Conservation (phyloP, 2,329 filamentous ascomycete species). For the Didymellaceae sp. region DNA sequence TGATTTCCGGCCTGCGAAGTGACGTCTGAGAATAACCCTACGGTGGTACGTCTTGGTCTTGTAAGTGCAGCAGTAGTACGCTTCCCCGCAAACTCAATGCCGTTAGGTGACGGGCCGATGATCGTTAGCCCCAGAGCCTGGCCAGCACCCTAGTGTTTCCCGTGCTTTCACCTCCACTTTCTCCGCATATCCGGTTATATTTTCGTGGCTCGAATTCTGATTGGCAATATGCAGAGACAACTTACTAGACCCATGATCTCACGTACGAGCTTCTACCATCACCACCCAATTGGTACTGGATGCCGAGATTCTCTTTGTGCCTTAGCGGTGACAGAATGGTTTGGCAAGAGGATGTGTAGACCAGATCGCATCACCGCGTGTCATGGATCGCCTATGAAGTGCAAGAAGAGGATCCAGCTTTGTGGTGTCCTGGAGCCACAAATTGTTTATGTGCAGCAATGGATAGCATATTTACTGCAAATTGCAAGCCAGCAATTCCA, state of each 20-base stretch:
- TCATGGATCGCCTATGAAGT: neutral
- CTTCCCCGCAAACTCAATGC: conserved; percentile 41
- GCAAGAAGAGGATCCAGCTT: neutral
- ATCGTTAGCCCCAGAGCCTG: conserved; percentile 27
- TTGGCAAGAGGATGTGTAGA: conserved; percentile 5
- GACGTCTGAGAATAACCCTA: conserved; percentile 31
- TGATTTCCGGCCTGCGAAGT: conserved; percentile 13
- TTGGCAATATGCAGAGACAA: conserved; percentile 2
- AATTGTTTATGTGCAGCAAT: neutral
- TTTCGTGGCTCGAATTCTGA: conserved; percentile 1
- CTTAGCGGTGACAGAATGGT: conserved; percentile 3
- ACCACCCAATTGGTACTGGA: conserved; percentile 13
- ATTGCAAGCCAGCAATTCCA: neutral
- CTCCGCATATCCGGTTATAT: conserved; percentile 33
- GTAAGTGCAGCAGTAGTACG: conserved; percentile 21
- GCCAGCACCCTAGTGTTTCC: conserved; percentile 28
- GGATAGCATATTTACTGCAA: neutral
- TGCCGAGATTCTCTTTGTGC: conserved; percentile 13
- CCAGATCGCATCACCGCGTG: neutral
- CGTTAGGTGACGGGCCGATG: conserved; percentile 29
- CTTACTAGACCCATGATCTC: neutral
- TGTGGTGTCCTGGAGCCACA: neutral
- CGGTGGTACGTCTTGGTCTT: conserved; percentile 1
- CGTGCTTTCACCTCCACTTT: conserved; percentile 31
- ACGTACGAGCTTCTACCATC: conserved; percentile 8